Percentiles rank a stretch among this genome's conserved stretches.
Evolutionary conservation across 768 basidiomycete species (phyloP).

Genomic region (Tremella yokohamensis): DNA sequence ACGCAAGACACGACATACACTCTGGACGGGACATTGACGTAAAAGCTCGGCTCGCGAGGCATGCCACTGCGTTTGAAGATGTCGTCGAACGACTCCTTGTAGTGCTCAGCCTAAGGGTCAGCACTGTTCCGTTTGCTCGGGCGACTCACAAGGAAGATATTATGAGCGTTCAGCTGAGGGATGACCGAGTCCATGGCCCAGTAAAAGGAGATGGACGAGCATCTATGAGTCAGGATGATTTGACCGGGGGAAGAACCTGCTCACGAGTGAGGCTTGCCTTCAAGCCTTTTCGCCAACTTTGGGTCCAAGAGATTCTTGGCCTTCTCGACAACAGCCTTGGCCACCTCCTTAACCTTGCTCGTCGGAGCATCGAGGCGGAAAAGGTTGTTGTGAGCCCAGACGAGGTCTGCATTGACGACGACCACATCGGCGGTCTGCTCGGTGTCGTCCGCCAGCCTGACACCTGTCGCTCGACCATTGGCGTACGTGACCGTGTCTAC

Average conservation of each 20-base stretch:
- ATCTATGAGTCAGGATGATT: constrained; percentile 28
- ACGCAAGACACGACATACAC: constrained; percentile 26
- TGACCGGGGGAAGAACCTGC: neutral
- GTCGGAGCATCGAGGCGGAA: constrained; percentile 13
- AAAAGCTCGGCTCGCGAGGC: constrained; percentile 54
- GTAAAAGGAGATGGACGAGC: constrained; percentile 54
- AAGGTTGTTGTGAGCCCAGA: constrained; percentile 53
- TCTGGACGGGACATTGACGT: constrained; percentile 54
- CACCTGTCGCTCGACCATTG: constrained; percentile 48
- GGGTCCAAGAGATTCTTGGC: constrained; percentile 31
- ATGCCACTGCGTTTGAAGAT: constrained; percentile 53
- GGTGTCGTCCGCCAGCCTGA: constrained; percentile 47
- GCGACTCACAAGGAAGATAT: constrained; percentile 51
- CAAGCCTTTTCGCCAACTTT: constrained; percentile 30
- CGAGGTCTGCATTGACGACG: constrained; percentile 54
- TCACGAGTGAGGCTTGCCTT: constrained; percentile 45
- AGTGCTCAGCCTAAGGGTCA: constrained; percentile 51
- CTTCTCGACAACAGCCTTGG: neutral
- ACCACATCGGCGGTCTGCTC: constrained; percentile 50
- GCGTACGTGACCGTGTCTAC: constrained; percentile 48
- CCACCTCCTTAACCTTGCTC: neutral
- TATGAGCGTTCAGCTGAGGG: constrained; percentile 51
- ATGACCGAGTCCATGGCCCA: constrained; percentile 53
- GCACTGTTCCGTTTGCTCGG: neutral
- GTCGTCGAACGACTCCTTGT: constrained; percentile 54